Percentiles rank a stretch among this genome's conserved stretches.
Evolutionary conservation across 106 monocot genomes (phyloP).

Genomic region (Acanthochlamys bracteata): DNA sequence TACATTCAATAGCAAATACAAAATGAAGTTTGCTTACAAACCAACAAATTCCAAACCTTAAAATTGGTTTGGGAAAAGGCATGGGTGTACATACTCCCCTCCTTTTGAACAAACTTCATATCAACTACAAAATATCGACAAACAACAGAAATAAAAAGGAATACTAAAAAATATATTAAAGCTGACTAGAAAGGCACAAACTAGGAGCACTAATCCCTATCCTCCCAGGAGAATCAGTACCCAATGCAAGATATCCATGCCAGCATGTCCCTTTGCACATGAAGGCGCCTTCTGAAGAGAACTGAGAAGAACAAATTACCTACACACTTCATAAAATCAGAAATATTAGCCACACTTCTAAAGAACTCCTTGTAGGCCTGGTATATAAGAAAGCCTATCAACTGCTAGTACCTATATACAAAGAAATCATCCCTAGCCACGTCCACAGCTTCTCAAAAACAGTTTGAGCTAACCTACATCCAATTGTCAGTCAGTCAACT

Average conservation of each 20-base stretch:
- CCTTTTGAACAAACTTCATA: neutral
- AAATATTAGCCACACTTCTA: neutral
- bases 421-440: neutral
- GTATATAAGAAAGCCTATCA: neutral
- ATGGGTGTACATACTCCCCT: neutral
- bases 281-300: slow-evolving; percentile 4
- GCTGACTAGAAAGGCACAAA: neutral
- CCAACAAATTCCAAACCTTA: neutral
- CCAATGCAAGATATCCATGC: neutral
- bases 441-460: neutral
- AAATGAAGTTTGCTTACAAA: neutral
- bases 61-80: neutral
- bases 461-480: slow-evolving; percentile 10
- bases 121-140: neutral
- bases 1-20: neutral
- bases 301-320: slow-evolving; percentile 3
- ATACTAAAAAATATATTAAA: neutral
- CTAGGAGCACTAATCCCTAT: too few relatives aligned
- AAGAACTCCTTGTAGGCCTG: neutral
- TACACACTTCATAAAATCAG: neutral
- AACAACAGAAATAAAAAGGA: too few relatives aligned
- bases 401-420: slow-evolving; percentile 20
- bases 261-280: neutral
- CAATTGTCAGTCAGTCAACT: slow-evolving; percentile 3
- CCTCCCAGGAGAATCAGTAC: neutral